Conservation (phyloP, 768 basidiomycete species). For the Lactarius quietus region DNA sequence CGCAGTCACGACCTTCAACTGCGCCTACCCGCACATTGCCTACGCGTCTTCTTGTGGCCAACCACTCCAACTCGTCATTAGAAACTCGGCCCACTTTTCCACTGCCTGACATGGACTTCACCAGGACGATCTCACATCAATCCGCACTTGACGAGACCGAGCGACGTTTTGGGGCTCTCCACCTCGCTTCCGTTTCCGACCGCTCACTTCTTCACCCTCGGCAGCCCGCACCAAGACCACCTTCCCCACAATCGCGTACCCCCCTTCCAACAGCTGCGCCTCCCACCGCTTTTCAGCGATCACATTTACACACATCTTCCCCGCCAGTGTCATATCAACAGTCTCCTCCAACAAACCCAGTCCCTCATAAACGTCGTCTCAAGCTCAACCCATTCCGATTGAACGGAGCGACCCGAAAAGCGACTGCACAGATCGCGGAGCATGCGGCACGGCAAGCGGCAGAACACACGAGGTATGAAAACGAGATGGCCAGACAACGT, state of each 20-base stretch:
- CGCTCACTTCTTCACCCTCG: background rate
- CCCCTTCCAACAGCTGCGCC: background rate
- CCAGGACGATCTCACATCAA: background rate
- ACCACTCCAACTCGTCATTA: background rate
- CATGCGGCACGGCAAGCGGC: background rate
- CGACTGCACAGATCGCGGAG: background rate
- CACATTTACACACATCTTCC: background rate
- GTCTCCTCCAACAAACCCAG: background rate
- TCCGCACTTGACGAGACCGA: background rate
- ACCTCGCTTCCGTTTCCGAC: background rate
- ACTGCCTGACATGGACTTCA: background rate
- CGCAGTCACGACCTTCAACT: background rate
- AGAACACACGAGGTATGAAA: background rate
- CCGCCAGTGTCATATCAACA: background rate
- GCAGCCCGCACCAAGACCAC: background rate
- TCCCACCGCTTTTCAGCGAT: background rate
- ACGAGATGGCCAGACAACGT: background rate
- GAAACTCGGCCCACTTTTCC: background rate
- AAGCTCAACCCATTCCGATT: constrained; percentile 9
- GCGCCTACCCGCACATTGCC: background rate
- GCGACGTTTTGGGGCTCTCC: no score
- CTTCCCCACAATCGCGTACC: background rate
- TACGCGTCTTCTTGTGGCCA: background rate
- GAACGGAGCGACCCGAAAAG: background rate
- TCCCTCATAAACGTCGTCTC: background rate